Base-by-base conservation (phyloP, 305 asterid genomes). In the Fraxinus sp. region DNA sequence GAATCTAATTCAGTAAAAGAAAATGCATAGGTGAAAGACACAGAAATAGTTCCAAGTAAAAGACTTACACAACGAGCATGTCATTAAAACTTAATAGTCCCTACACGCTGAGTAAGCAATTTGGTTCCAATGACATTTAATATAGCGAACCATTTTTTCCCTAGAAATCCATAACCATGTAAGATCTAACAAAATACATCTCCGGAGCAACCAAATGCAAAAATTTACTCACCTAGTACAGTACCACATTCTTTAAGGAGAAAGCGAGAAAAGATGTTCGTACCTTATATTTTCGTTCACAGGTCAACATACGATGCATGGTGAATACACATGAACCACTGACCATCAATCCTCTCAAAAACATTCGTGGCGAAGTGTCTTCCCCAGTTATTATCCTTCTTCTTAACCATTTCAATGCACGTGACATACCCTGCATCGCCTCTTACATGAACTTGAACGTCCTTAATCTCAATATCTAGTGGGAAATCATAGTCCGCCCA, bases 401-500 rank as follows among this genome's bases (percentile, higher is more conserved):
- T 96, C 90, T 83, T 93, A 66, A 94, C 97, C 98, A 93, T 92
- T 82, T 96, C 97, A 77, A 91, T 90, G 90, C 98, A 93, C 3
- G 94, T 96, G 11, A 96, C 92, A 35, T 91, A 94, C 79, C 97
- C 98, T 0, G 90, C 20, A n/a, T 91, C 98, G 0, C 97, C 97
- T 81, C 91, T 92, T 32, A 92, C 93, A 28, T 92, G 97, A 76
- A 91, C 96, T 84, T 91, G 95, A 13, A 87, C 95, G 78, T 94
- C 98, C 91, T 89, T 92, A 13, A 88, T 88, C 89, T 96, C 98
- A 1, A 94, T 92, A 44, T 94, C 92, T 13, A 96, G 89, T 0
- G 99, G 98, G 74, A 96, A 94, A 64, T 94, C 98, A 32, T 94
- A 94, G 77, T 96, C 99, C 20, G 59, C 59, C 99, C 98, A 93